Base-by-base conservation (phyloP, 345 rosid species). In the Mallotus nudiflorus region DNA sequence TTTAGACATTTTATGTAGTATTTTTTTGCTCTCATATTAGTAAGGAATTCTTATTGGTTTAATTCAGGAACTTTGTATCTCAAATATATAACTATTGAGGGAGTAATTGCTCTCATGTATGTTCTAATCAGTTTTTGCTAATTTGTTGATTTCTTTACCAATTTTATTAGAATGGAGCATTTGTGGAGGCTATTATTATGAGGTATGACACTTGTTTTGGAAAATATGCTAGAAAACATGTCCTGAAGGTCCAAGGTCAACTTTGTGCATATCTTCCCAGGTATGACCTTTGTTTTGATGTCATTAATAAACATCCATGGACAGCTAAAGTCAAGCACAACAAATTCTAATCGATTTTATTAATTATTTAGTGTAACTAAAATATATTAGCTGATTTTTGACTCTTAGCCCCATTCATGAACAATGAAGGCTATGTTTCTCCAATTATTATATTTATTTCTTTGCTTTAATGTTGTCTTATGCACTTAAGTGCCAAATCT, bases 121-220 rank as follows among this genome's bases (percentile, higher is more conserved):
- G 6, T 31, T 66, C 6, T 62, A 22, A 9, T 50, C 61, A 53
- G 13, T 35, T 33, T 22, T 52, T 73, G 60, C 56, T 63, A 52
- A 31, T 60, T 19, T 56, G 14, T 65, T 24, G 3, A 13, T 33
- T 70, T 19, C 9, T 13, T 55, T 66, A 9, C 49, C 40, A 15
- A 64, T 59, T 6, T 64, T 35, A n/a, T 51, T 74, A 94, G 99
- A 90, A 79, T 76, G 91, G 91, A 69, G 90, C 90, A 70, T 88
- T 82, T 68, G 92, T 95, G 83, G 96, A 95, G 79, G 93, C 98
- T 67, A 98, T 95, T 77, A 84, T 95, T 50, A 95, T 95, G 98
- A 77, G 88, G 78, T 95, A 95, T 15, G 96, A 95, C 71, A 86
- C 86, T 24, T 88, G 97, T 9, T 81, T 95, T 61, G 99, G 99